A percentile compares a stretch with the other conserved stretches of the same genome.
These are phyloP conservation scores for Dictyostelium purpureum DNA, from an alignment of 78 protist genomes.

Conservation along the genomic window DNA sequence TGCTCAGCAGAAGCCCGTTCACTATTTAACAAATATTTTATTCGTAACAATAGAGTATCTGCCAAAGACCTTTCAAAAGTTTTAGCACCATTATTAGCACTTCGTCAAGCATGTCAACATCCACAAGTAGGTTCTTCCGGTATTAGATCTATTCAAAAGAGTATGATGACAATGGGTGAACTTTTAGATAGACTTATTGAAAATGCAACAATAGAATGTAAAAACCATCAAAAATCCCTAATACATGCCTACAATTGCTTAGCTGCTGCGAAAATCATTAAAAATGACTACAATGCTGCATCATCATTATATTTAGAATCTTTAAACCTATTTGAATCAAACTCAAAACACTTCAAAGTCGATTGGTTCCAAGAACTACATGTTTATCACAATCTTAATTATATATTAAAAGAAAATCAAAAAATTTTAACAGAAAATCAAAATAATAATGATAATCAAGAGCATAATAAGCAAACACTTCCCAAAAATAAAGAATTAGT, in stretches of 20 bases:
- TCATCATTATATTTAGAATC: conserved; percentile 29
- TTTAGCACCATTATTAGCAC: conserved; percentile 30
- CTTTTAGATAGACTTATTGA: conserved; percentile 52
- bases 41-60: neutral
- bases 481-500: neutral
- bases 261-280: conserved; percentile 65
- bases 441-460: neutral
- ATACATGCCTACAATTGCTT: conserved; percentile 45
- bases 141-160: conserved; percentile 22
- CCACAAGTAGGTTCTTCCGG: conserved; percentile 61
- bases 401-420: neutral
- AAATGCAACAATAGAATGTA: conserved; percentile 54
- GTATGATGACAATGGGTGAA: conserved; percentile 78
- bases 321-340: neutral
- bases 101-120: conserved; percentile 79
- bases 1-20: conserved; percentile 23
- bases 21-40: conserved; percentile 35
- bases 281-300: neutral
- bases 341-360: neutral
- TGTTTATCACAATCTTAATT: conserved; percentile 7
- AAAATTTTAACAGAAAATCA: neutral
- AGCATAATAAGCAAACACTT: neutral
- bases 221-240: conserved; percentile 8
- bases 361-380: conserved; percentile 72
- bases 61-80: conserved; percentile 1